phyloP scores from a whole-genome alignment of 306 rosid species.

The Mimosa bimucronata region DNA sequence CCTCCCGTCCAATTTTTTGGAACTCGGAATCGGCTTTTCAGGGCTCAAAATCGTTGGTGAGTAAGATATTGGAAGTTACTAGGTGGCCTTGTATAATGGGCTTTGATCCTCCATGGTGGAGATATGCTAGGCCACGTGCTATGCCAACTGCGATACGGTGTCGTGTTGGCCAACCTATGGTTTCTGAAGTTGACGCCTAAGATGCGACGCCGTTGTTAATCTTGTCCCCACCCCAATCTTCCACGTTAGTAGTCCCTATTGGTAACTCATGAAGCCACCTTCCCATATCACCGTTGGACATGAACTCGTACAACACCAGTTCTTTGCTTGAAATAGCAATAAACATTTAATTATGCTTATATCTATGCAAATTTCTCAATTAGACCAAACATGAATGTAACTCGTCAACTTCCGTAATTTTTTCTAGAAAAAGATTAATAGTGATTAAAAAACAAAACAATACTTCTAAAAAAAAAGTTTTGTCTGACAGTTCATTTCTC shows the following conservation, averaged over 20 bases:
- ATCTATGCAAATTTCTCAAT: not conserved
- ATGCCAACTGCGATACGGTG: constrained; percentile 85
- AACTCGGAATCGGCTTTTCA: constrained; percentile 78
- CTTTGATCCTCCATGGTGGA: constrained; percentile 82
- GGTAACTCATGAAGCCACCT: constrained; percentile 95
- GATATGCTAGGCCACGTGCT: constrained; percentile 90
- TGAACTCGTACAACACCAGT: constrained; percentile 82
- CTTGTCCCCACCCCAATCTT: constrained; percentile 86
- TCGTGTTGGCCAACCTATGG: constrained; percentile 76
- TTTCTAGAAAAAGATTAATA: not conserved
- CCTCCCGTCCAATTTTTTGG: constrained; percentile 13
- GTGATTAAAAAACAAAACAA: not conserved
- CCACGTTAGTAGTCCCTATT: constrained; percentile 78
- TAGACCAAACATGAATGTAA: too few relatives aligned
- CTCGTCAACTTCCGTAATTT: not conserved
- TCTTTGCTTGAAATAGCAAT: constrained; percentile 58
- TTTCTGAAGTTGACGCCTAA: constrained; percentile 32
- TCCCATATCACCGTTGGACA: constrained; percentile 82
- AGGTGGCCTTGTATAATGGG: constrained; percentile 82
- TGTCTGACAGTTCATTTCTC: not conserved
- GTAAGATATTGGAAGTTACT: constrained; percentile 67
- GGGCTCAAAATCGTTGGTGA: constrained; percentile 68
- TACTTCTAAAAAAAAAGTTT: not conserved
- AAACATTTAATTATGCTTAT: not conserved
- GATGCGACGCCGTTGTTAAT: constrained; percentile 44